phyloP scores from a whole-genome alignment of 345 rosid species.

The Rhodomyrtus tomentosa region DNA sequence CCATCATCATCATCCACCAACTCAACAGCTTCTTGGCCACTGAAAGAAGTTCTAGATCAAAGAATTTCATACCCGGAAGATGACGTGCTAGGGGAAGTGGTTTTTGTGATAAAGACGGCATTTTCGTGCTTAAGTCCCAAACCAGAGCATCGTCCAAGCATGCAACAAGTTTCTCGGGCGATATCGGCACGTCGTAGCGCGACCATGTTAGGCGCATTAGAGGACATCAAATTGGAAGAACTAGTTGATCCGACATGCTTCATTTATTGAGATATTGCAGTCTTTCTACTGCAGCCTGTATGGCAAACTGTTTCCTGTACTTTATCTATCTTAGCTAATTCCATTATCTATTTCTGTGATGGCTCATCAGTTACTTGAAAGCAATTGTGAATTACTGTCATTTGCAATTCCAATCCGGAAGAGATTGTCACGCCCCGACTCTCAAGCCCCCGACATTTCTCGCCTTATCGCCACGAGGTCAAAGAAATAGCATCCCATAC shows the following conservation, averaged over 20 bases:
- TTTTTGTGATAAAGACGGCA: not conserved
- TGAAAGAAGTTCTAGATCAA: not conserved
- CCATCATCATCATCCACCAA: fast-evolving
- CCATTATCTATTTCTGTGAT: not conserved
- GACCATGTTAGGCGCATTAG: not conserved
- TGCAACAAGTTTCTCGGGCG: not conserved
- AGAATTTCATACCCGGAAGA: not conserved
- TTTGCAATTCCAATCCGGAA: no score
- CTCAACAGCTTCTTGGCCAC: not conserved
- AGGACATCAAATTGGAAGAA: not conserved
- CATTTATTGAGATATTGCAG: not conserved
- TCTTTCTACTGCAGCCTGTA: not conserved
- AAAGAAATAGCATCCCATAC: no score
- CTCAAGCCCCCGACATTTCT: no score
- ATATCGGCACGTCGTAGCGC: not conserved
- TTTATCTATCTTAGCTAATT: not conserved
- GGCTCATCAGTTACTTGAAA: not conserved
- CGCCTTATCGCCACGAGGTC: no score
- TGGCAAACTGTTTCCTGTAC: not conserved
- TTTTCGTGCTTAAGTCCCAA: not conserved
- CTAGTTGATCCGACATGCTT: not conserved
- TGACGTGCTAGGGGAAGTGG: not conserved
- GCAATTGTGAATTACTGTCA: not conserved
- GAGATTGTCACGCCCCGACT: no score
- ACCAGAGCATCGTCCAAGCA: not conserved